Conservation (phyloP, 345 rosid genomes). For the Ricinus communis region DNA sequence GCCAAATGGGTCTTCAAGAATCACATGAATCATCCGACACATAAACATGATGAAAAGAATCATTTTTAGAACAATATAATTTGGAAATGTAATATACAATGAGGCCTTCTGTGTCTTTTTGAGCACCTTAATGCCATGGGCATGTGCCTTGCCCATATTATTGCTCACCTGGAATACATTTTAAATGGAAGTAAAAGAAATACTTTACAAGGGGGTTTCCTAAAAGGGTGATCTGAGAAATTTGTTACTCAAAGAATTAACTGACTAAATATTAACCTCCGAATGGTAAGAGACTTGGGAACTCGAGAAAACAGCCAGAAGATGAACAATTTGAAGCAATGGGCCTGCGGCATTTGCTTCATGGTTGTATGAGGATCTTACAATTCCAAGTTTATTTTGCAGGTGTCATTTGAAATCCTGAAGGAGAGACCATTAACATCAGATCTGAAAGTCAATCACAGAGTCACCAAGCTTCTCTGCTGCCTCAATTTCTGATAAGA, state of each 20-base stretch:
- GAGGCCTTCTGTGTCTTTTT: not conserved
- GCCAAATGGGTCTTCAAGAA: too few relatives aligned
- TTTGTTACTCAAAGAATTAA: not conserved
- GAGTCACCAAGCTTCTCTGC: slow-evolving; percentile 49
- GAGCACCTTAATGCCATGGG: not conserved
- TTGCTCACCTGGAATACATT: too few relatives aligned
- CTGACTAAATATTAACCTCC: not conserved
- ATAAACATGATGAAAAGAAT: not conserved
- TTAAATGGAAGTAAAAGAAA: too few relatives aligned
- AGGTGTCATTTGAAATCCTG: not conserved
- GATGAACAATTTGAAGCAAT: not conserved
- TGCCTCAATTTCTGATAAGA: slow-evolving; percentile 43
- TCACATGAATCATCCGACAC: not conserved
- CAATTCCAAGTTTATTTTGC: slow-evolving; percentile 1
- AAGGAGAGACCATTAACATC: slow-evolving; percentile 14
- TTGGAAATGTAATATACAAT: not conserved
- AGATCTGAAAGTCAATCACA: slow-evolving; percentile 63
- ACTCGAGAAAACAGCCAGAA: not conserved
- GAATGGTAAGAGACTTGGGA: not conserved
- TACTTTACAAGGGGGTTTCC: too few relatives aligned
- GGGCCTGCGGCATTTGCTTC: slow-evolving; percentile 2
- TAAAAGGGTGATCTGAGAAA: not conserved
- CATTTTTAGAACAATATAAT: not conserved
- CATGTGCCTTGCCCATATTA: slow-evolving; percentile 3
- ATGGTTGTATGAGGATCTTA: slow-evolving; percentile 1